phyloP scores from a whole-genome alignment of 1,284 basidiomycete species.

The Kalmanozyma brasiliensis region DNA sequence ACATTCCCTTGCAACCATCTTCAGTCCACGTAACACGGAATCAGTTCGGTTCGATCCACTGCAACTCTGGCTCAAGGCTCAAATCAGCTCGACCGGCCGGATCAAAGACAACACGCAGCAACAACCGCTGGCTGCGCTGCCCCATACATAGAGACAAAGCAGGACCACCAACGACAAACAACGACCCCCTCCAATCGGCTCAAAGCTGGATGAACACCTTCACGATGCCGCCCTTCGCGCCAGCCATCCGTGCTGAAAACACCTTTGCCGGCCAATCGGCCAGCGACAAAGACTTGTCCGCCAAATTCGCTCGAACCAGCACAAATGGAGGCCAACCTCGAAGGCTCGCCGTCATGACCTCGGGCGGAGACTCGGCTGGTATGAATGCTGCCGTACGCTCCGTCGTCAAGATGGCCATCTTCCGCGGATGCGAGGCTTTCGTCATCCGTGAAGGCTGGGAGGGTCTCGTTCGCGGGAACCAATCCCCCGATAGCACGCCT shows the following conservation, averaged over 20 bases:
- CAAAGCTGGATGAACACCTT: background rate
- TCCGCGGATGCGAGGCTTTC: constrained; percentile 73
- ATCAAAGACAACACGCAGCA: background rate
- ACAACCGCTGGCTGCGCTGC: no score
- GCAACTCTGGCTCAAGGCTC: no score
- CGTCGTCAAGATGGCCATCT: constrained; percentile 67
- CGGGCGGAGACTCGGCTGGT: constrained; percentile 93
- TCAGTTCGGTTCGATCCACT: no score
- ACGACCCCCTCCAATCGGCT: no score
- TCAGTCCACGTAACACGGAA: no score
- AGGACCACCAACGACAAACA: background rate
- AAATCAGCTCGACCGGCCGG: no score
- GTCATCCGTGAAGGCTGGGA: constrained; percentile 89
- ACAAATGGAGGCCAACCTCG: constrained; percentile 36
- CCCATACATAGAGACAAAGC: no score
- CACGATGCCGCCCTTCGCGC: constrained; percentile 41
- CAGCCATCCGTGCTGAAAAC: constrained; percentile 36
- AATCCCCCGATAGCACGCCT: constrained; percentile 42
- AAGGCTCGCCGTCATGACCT: constrained; percentile 85
- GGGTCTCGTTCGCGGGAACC: constrained; percentile 78
- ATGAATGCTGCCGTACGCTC: constrained; percentile 67
- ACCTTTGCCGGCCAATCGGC: constrained; percentile 18
- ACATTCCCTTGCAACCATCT: constrained; percentile 1
- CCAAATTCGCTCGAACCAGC: constrained; percentile 26
- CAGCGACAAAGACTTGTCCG: constrained; percentile 20